These are phyloP conservation scores for Phytophthora europaea DNA, from an alignment of 352 stramenopile genomes.

Conservation along the genomic window DNA sequence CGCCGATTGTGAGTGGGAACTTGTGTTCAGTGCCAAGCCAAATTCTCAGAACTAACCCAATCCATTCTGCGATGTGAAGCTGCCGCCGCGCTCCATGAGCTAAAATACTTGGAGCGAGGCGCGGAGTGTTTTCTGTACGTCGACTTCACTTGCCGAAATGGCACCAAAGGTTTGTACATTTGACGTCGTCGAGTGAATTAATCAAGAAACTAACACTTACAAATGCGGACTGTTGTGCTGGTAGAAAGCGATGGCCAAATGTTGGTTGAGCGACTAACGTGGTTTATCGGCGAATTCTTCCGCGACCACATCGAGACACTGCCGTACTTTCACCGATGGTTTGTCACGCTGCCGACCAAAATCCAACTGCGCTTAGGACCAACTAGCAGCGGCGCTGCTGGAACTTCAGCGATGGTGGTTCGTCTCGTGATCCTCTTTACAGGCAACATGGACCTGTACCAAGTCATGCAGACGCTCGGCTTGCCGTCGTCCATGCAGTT, in stretches of 20 bases:
- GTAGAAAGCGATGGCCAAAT: conserved; percentile 60
- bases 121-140: conserved; percentile 80
- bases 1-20: conserved; percentile 63
- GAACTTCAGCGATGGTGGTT: conserved; percentile 46
- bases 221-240: background rate
- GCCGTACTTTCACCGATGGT: conserved; percentile 73
- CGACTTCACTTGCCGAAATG: conserved; percentile 60
- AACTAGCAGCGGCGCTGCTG: conserved; percentile 15
- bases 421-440: conserved; percentile 77
- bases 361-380: conserved; percentile 51
- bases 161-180: conserved; percentile 59
- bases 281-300: conserved; percentile 68
- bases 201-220: background rate
- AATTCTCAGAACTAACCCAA: background rate
- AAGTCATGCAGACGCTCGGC: conserved; percentile 61
- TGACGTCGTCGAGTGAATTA: background rate
- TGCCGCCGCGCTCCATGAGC: conserved; percentile 69
- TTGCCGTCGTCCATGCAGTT: conserved; percentile 73
- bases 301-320: conserved; percentile 65
- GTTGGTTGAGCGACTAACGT: conserved; percentile 55
- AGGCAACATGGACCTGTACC: conserved; percentile 65
- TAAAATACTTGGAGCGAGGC: conserved; percentile 76
- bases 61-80: conserved; percentile 35
- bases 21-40: background rate
- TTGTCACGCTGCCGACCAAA: conserved; percentile 68